phyloP scores from a whole-genome alignment of 129 eudicot species.

The Erigeron canadensis region DNA sequence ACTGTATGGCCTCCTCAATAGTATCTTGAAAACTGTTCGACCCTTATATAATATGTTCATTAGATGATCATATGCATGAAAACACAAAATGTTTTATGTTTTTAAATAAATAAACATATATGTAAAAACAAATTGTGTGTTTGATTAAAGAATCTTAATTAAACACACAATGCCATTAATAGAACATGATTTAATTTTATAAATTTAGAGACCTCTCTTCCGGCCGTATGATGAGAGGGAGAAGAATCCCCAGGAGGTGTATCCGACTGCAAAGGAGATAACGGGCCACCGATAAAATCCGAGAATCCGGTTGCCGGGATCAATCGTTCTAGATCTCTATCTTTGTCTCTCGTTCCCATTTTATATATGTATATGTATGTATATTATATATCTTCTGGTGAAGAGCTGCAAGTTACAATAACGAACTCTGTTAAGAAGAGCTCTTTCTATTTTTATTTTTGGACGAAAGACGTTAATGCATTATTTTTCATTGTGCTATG shows the following conservation, averaged over 20 bases:
- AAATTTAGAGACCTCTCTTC: slow-evolving; percentile 24
- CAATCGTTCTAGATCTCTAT: slow-evolving; percentile 31
- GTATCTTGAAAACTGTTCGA: too few species aligned
- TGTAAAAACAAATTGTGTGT: neutral
- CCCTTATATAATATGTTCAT: neutral
- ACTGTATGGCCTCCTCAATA: too few species aligned
- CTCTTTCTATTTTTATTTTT: neutral
- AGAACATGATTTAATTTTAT: neutral
- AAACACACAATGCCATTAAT: neutral
- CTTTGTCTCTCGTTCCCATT: slow-evolving; percentile 31
- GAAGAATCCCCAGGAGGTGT: slow-evolving; percentile 23
- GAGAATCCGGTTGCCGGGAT: slow-evolving; percentile 25
- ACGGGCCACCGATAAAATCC: slow-evolving; percentile 14
- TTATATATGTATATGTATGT: too few species aligned
- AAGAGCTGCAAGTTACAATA: neutral
- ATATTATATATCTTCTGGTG: neutral
- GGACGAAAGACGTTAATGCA: slow-evolving; percentile 28
- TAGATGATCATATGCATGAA: slow-evolving; percentile 14
- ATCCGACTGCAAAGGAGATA: slow-evolving; percentile 25
- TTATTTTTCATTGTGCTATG: slow-evolving; percentile 1
- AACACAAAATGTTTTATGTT: slow-evolving; percentile 8
- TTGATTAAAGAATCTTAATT: neutral
- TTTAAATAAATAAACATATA: neutral
- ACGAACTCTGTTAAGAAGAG: slow-evolving; percentile 10
- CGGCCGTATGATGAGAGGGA: slow-evolving; percentile 24